Percentiles rank a stretch among this genome's conserved stretches.
phyloP scores from a whole-genome alignment of 176 grass and related monocot genomes.

The Triticum dicoccoides region DNA sequence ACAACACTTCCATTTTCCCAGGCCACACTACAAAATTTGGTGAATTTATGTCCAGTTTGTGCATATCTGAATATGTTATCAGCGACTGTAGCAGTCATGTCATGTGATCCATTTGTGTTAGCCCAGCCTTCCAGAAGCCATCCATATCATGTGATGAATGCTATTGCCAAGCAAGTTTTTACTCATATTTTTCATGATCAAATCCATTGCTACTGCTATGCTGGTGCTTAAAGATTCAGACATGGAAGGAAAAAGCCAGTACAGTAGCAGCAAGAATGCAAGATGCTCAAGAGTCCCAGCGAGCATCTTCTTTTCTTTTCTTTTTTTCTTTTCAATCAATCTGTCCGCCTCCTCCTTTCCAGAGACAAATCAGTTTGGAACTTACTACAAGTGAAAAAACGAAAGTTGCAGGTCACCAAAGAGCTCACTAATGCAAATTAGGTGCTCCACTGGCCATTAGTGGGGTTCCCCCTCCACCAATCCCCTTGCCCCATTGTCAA shows the following conservation, averaged over 20 bases:
- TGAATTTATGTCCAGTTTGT: background rate
- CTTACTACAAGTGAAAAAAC: constrained; percentile 8
- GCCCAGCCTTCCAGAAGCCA: constrained; percentile 15
- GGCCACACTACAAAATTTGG: background rate
- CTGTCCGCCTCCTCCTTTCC: background rate
- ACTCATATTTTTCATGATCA: no score
- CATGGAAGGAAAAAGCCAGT: background rate
- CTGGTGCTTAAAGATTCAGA: constrained; percentile 21
- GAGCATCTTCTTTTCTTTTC: background rate
- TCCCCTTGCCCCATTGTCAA: constrained; percentile 36
- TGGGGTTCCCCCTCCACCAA: constrained; percentile 28
- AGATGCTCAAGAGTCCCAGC: constrained; percentile 5
- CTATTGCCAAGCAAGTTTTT: background rate
- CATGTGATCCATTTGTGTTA: background rate
- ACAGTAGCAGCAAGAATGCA: background rate
- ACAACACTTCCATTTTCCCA: background rate
- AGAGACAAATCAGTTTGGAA: constrained; percentile 2
- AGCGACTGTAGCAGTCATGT: no score
- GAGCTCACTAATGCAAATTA: background rate
- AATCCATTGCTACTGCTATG: background rate
- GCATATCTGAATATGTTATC: background rate
- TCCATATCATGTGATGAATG: background rate
- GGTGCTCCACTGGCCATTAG: constrained; percentile 34
- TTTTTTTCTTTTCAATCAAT: background rate
- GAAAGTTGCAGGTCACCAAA: background rate